Evolutionary conservation across 805 yeast species (phyloP), one percentile per base, ranked within the genome.

Genomic region (Nakazawaea ishiwadae): DNA sequence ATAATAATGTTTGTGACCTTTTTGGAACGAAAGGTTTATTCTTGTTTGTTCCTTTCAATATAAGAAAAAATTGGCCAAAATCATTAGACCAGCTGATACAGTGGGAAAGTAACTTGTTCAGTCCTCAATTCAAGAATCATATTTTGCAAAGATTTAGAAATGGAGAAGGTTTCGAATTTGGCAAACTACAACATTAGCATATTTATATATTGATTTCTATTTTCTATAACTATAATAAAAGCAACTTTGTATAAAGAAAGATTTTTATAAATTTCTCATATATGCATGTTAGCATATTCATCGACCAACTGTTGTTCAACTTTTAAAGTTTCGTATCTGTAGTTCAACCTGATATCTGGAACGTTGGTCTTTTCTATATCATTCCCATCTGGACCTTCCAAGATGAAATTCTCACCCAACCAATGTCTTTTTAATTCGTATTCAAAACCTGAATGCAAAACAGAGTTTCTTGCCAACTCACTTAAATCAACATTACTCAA

Each of bases 401-500:
- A 35, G 47, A 66, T 66, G 52, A 68, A 83, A 45, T 77, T 59
- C 44, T 77, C 72, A 29, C 98, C 98, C 36, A 89, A 67, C 99
- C 99, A 93, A 58, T 91, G 98, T 53, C 73, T 75, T 63, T 93
- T 93, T 53, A 93, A 73, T 38, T 71, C 72, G 47, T 80, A 74
- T 62, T 93, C 99, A 77, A 90, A 93, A 0, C 99, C 99, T 55
- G 95, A 82, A 70, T 91, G 97, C 45, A 73, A 61, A 3, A 93
- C 98, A 0, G 98, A 90, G 62, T 91, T 90, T 49, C 80, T 74
- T 0, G 99, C 99, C 52, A 93, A 69, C 60, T 93, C 99, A 59
- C 98, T 90, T 95, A 93, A 88, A 62, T 93, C 99, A 24, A 91
- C 98, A 47, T 88, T 80, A 0, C 96, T 87, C 31, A 93, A 71